Evolutionary conservation across 73 alveolate species (phyloP), one percentile per base, ranked within the genome.

Genomic region (Urostyla sp.): DNA sequence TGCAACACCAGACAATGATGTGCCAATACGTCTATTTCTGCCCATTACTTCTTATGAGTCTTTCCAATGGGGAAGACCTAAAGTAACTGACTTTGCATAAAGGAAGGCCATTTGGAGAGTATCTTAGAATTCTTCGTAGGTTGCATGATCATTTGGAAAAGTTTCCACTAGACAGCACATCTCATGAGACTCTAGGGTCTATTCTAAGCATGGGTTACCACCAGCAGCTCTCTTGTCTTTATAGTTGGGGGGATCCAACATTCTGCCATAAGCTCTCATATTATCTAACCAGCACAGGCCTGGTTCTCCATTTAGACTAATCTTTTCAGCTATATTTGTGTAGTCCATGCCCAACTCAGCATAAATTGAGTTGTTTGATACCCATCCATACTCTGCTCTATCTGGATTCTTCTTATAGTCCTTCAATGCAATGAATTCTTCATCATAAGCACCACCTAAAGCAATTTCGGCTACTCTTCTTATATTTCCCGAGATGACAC

Each of bases 1-100:
- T 0, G 94, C 95, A 21, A 88, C 82, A 15, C 95, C 95, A 73
- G 89, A 81, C 95, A 88, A 72, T 30, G 95, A 88, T 32, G 84
- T 46, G n/a, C 95, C 95, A 37, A 88, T 88, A 45, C 95, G 43
- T 40, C 95, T 55, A 52, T 88, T 88, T 60, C 91, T 67, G 16
- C 75, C 60, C 95, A 88, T 88, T 26, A 88, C 95, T 74, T 88
- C 83, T 24, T 26, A 43, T 31, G 89, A 50, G 15, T 81, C 76
- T 3, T 36, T 67, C 77, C 90, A 88, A 48, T 88, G 86, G 16
- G 91, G 63, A 24, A 81, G 79, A 16, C 95, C 95, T 11, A 88
- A 72, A 10, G 95, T 88, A 6, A 88, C 95, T 30, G 87, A 59
- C 37, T 88, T 88, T 6, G 87, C 91, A 81, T 88, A 88, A 3